Evolutionary conservation across 139 green algal genomes (phyloP).

Genomic region (Chlorella vulgaris): DNA sequence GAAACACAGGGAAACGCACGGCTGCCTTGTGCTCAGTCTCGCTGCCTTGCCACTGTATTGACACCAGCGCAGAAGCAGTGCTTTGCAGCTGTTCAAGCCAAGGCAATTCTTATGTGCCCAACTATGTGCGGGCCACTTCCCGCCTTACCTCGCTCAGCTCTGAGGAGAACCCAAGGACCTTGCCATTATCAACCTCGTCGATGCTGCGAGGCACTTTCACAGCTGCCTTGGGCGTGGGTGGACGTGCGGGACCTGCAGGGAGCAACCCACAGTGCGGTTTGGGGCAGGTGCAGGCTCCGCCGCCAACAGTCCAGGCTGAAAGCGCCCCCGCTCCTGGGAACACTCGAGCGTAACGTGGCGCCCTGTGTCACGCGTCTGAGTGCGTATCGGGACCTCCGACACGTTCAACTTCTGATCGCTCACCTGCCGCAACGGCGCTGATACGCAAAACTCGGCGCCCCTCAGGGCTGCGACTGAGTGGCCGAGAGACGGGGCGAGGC

Average conservation of each 20-base stretch:
- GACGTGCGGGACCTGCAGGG: not conserved
- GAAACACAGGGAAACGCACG: not conserved
- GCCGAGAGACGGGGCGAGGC: too few relatives aligned
- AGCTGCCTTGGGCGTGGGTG: not conserved
- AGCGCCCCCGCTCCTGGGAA: too few relatives aligned
- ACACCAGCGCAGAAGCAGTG: not conserved
- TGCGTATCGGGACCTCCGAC: too few relatives aligned
- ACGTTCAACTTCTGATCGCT: too few relatives aligned
- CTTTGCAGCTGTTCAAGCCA: not conserved
- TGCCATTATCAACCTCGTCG: slow-evolving; percentile 75
- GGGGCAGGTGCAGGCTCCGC: not conserved
- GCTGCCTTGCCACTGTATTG: too few relatives aligned
- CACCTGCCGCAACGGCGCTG: slow-evolving; percentile 1
- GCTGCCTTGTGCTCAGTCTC: not conserved
- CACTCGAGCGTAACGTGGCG: too few relatives aligned
- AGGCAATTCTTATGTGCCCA: too few relatives aligned
- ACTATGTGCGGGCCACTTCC: too few relatives aligned
- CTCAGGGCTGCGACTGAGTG: too few relatives aligned
- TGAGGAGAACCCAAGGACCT: slow-evolving; percentile 70
- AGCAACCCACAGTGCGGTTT: not conserved
- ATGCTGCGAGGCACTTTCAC: slow-evolving; percentile 56
- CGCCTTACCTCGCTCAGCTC: slow-evolving; percentile 64
- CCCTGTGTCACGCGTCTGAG: too few relatives aligned
- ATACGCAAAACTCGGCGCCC: not conserved
- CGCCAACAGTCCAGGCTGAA: too few relatives aligned